Base-by-base conservation (phyloP, 345 rosid genomes). In the Salix brachista region DNA sequence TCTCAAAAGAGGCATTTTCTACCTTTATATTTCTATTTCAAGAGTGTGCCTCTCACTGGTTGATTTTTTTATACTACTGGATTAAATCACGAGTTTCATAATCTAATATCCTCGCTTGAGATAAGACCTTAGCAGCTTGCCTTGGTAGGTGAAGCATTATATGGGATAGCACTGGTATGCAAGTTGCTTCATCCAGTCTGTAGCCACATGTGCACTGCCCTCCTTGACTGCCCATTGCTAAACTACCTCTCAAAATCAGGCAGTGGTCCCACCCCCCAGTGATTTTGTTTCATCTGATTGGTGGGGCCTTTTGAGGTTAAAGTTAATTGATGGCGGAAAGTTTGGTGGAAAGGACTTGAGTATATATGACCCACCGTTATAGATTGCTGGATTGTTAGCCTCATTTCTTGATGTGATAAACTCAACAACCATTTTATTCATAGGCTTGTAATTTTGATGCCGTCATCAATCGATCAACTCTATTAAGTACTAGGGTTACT, bases 101-200 rank as follows among this genome's bases (percentile, higher is more conserved):
- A 9, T n/a, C 28, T 3, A 4, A 23, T 23, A n/a, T 3, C 62
- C 64, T 58, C 28, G 14, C 28, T n/a, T 58, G 64, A 32, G 68
- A 28, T 65, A 10, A 7, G n/a, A 65, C 68, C n/a, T 66, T 12
- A 1, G 44, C 19, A 26, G 25, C 50, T 79, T 79, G 18, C 69
- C 72, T 69, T 78, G 83, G 84, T 86, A 69, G 90, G 78, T 86
- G 82, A 84, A 68, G 70, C 81, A 71, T 82, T 73, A 76, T 46
- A 69, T 66, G 65, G 54, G 44, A 58, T 67, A 70, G 81, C 69
- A 68, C 65, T 78, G 73, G 28, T 34, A 10, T 75, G 66, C 78
- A 64, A 69, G 75, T 69, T 82, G 77, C 70, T 77, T 68, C 65
- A 18, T 58, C 65, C 69, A 56, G 44, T 66, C 72, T 77, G 67